These are phyloP conservation scores for Anethum foeniculum DNA, from an alignment of 140 eudicot species.

Conservation along the genomic window DNA sequence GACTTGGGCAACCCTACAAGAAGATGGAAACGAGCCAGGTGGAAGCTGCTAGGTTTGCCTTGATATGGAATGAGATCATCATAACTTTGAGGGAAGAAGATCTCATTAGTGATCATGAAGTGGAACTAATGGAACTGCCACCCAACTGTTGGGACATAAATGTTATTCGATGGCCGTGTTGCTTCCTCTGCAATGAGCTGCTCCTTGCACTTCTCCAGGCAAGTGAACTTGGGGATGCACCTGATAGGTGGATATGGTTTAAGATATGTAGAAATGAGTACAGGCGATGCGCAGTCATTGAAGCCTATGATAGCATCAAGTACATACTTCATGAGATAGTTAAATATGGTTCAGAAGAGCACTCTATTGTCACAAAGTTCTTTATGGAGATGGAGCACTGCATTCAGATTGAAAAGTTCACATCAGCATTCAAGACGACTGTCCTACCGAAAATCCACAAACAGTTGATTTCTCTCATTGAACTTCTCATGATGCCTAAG, in stretches of 20 bases:
- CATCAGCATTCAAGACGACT: conserved; percentile 37
- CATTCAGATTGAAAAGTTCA: conserved; percentile 46
- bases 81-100: conserved; percentile 80
- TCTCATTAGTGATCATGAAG: conserved; percentile 60
- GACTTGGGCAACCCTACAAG: conserved; percentile 73
- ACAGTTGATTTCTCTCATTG: conserved; percentile 42
- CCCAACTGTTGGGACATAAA: conserved; percentile 72
- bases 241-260: conserved; percentile 75
- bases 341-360: conserved; percentile 53
- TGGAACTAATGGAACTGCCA: conserved; percentile 68
- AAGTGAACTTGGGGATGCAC: conserved; percentile 44
- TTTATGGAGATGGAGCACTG: conserved; percentile 46
- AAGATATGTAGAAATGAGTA: conserved; percentile 77
- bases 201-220: conserved; percentile 73
- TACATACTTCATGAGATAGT: conserved; percentile 50
- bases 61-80: conserved; percentile 82
- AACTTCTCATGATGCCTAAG: conserved; percentile 37
- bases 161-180: conserved; percentile 96
- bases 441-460: conserved; percentile 46
- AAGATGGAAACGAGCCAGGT: conserved; percentile 79
- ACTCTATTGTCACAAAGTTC: conserved; percentile 43
- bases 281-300: conserved; percentile 82
- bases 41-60: conserved; percentile 80
- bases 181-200: conserved; percentile 73
- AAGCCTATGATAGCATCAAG: conserved; percentile 72